Evolutionary conservation across 176 grass and related monocot genomes (phyloP), one percentile per base, ranked within the genome.

Genomic region (Zoysia japonica): DNA sequence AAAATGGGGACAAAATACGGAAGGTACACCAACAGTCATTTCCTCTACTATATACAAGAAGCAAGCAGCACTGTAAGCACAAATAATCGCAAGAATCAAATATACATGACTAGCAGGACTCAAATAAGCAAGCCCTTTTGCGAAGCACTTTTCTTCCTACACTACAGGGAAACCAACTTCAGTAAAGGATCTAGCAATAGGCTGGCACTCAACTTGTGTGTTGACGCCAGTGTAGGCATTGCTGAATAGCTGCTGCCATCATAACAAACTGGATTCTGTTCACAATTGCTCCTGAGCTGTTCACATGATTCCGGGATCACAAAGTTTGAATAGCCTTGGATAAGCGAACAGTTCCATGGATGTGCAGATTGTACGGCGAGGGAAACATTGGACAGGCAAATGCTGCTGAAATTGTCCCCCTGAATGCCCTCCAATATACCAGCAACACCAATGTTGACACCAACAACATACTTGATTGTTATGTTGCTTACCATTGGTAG

Each of bases 221-320:
- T 81, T 67, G 77, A 60, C 28, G 41, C 13, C 3, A 77, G 74
- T 51, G 60, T 65, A 47, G 16, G 51, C 55, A 80, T 37, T 20
- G 10, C 57, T 35, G 56, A 69, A 61, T 65, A 73, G 80, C 46
- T 44, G 9, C 82, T 57, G 55, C 73, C 78, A 2, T 85, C 78
- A 1, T 98, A 94, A 80, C 92, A 98, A 78, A 78, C 41, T 5
- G 91, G 60, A 11, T 71, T 48, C 79, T 89, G 62, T 13, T 78
- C 62, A 15, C 86, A 89, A 17, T 89, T 65, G 36, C 78, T 78
- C 85, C 40, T 90, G 19, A 98, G 86, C 19, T 91, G 83, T 61
- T 98, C 89, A 55, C 96, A 98, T 52, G 85, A 87, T 73, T 98
- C 86, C 16, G 96, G 96, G 51, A 80, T 84, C 56, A 98, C 96